These are phyloP conservation scores for Aphelidium insulamus DNA, from an alignment of 371 early-diverging fungal species.

Conservation along the genomic window DNA sequence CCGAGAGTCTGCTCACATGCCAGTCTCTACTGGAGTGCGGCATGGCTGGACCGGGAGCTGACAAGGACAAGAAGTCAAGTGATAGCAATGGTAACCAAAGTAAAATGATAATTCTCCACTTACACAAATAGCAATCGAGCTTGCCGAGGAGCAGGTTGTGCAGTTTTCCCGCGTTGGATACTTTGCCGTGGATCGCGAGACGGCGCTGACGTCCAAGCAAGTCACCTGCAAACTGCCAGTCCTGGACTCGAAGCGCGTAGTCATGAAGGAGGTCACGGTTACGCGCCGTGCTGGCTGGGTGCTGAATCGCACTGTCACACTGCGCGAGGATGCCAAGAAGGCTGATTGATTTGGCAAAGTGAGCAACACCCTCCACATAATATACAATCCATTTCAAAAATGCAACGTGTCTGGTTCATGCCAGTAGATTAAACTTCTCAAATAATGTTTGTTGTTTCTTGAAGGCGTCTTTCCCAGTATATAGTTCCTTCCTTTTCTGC, in stretches of 20 bases:
- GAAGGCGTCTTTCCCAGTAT: too few relatives aligned
- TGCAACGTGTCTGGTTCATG: background rate
- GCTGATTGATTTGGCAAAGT: too few relatives aligned
- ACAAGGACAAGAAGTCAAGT: too few relatives aligned
- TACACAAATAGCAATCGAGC: conserved; percentile 13
- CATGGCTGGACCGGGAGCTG: too few relatives aligned
- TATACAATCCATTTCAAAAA: background rate
- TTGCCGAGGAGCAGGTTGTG: conserved; percentile 64
- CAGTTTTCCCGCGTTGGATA: conserved; percentile 95
- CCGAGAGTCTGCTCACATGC: conserved; percentile 31
- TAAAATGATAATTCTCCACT: conserved; percentile 9
- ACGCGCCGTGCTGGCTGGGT: conserved; percentile 18
- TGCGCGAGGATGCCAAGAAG: conserved; percentile 76
- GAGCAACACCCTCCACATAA: too few relatives aligned
- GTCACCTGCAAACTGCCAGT: too few relatives aligned
- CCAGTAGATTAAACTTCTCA: background rate
- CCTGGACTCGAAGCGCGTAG: background rate
- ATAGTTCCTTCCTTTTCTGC: too few relatives aligned
- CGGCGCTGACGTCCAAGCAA: conserved; percentile 25
- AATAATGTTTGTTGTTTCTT: too few relatives aligned
- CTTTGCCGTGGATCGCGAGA: conserved; percentile 87
- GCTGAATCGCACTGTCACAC: conserved; percentile 73
- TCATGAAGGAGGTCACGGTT: conserved; percentile 10
- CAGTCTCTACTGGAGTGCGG: background rate
- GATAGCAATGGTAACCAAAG: background rate